Base-by-base conservation (phyloP, 2,329 filamentous ascomycete species). In the Alternaria triticina region DNA sequence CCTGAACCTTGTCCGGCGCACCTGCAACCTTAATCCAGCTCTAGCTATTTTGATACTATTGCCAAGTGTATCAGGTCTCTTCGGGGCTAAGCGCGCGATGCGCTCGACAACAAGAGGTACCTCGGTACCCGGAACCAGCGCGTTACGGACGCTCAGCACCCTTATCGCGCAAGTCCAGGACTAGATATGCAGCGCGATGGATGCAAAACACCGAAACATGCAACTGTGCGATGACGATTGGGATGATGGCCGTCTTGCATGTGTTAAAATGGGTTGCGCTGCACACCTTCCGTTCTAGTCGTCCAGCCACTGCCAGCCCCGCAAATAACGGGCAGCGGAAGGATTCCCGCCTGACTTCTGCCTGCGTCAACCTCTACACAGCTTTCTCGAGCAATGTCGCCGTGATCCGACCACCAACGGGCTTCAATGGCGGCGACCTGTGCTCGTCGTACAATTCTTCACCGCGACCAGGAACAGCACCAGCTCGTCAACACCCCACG, bases 261-360 rank as follows among this genome's bases (percentile, higher is more conserved):
- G 49, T 27, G 44, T 36, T 30, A 44, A 61, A 36, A 40, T 61
- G 59, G 59, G 54, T 54, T 45, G 54, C 55, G 36, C 47, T 54
- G 27, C 54, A 43, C 60, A 62, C 60, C 60, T 62, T 60, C 57
- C 61, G 50, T 60, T 59, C 30, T 51, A 59, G 60, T 54, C 33
- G 30, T 45, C 61, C 60, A 59, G 61, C 61, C 57, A 60, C 61
- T 54, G 33, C 54, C 61, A 63, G 61, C 61, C 61, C 61, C 61
- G 57, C 61, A 63, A 63, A 63, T 63, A 60, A 63, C 61, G 57
- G 61, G 56, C 45, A 22, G 51, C 61, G 61, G 61, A 63, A 63
- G 61, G 61, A 63, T 36, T 59, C 61, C 61, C 61, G 61, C 55
- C 51, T 60, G 61, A 63, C 50, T 60, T 63, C 45, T 60, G 49